A percentile compares a stretch with the other conserved stretches of the same genome.
These are phyloP conservation scores for Sphaceloma murrayae DNA, from an alignment of 2,329 filamentous ascomycete species.

Conservation along the genomic window DNA sequence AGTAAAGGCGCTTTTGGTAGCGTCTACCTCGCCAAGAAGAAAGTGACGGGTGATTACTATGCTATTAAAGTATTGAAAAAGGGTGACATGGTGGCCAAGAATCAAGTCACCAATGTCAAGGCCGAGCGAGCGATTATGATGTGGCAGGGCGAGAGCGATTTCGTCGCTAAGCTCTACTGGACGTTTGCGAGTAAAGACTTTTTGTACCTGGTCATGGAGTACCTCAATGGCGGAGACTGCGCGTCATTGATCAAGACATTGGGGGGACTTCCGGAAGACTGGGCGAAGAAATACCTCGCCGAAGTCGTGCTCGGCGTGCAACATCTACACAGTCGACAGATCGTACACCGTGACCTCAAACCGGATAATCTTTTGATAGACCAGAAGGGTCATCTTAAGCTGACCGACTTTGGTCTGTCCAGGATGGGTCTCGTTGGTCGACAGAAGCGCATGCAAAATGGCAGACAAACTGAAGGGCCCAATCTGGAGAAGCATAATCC, in stretches of 20 bases:
- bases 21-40: conserved; percentile 97
- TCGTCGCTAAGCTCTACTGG: conserved; percentile 98
- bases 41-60: conserved; percentile 95
- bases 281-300: conserved; percentile 94
- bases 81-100: conserved; percentile 99
- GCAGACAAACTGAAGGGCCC: conserved; percentile 68
- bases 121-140: conserved; percentile 99
- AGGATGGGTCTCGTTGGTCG: conserved; percentile 94
- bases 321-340: conserved; percentile 85
- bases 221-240: conserved; percentile 93
- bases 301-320: conserved; percentile 96
- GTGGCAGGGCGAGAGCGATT: conserved; percentile 99
- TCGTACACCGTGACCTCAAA: conserved; percentile 94
- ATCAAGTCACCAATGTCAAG: conserved; percentile 98
- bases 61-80: conserved; percentile 98
- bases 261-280: conserved; percentile 86
- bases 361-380: conserved; percentile 96
- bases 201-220: conserved; percentile 97
- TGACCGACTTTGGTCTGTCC: conserved; percentile 95
- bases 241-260: conserved; percentile 93
- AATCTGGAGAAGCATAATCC: conserved; percentile 88
- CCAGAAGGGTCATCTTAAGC: conserved; percentile 87
- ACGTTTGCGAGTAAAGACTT: conserved; percentile 99
- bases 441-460: conserved; percentile 84
- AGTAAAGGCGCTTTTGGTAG: conserved; percentile 98